Evolutionary conservation across 176 grass and related monocot genomes (phyloP).

Genomic region (Pontederia paniculata): DNA sequence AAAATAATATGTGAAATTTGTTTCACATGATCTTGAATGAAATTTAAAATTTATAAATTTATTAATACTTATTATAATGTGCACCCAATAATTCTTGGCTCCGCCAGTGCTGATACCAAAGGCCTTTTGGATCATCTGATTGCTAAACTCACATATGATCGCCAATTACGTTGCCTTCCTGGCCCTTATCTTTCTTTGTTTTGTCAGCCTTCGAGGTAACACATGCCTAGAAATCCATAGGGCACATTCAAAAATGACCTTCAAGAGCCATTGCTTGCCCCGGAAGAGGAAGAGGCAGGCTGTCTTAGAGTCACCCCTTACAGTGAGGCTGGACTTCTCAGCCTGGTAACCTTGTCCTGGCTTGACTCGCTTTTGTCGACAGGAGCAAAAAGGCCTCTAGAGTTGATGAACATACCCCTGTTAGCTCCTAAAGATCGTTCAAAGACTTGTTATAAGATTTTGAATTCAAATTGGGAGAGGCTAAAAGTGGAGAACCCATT

Average conservation of each 20-base stretch:
- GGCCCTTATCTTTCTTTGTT: conserved; percentile 59
- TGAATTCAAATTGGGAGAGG: conserved; percentile 61
- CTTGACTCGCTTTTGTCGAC: conserved; percentile 48
- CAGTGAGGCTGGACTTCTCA: conserved; percentile 53
- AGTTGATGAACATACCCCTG: conserved; percentile 69
- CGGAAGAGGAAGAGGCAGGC: conserved; percentile 24
- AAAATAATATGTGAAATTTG: too few relatives aligned
- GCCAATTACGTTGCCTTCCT: conserved; percentile 54
- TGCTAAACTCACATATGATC: conserved; percentile 39
- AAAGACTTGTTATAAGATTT: conserved; percentile 64
- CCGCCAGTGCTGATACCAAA: conserved; percentile 32
- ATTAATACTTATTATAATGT: too few relatives aligned
- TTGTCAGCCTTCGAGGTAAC: conserved; percentile 52
- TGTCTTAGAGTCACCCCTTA: conserved; percentile 68
- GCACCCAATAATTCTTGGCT: too few relatives aligned
- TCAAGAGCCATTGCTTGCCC: conserved; percentile 42
- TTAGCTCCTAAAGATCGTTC: conserved; percentile 65
- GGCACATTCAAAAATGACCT: conserved; percentile 26
- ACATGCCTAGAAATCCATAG: conserved; percentile 39
- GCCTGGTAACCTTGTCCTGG: conserved; percentile 64
- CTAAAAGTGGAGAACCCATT: conserved; percentile 32
- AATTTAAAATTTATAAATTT: too few relatives aligned
- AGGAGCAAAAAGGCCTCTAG: conserved; percentile 63
- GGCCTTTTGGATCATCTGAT: conserved; percentile 12
- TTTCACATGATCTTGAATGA: too few relatives aligned